A percentile compares a stretch with the other conserved stretches of the same genome.
Conservation (phyloP, 148 eudicot genomes). For the Limonium bicolor region DNA sequence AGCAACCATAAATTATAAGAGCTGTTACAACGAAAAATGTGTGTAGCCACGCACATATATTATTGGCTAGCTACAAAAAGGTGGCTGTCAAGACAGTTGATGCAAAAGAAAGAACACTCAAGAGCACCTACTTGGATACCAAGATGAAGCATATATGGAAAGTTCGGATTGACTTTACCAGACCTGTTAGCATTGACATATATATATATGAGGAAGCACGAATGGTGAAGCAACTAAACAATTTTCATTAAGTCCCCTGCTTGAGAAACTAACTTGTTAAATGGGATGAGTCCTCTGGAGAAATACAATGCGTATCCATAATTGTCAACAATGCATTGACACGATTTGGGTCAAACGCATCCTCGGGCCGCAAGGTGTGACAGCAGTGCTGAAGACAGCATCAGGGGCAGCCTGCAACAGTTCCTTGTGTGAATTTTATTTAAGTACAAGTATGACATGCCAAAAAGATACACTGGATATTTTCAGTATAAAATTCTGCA, state of each 20-base stretch:
- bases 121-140: conserved; percentile 66
- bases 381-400: conserved; percentile 97
- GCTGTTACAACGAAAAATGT: too few relatives aligned
- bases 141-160: conserved; percentile 84
- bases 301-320: conserved; percentile 82
- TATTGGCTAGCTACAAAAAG: too few relatives aligned
- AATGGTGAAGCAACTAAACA: not conserved
- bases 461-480: too few relatives aligned
- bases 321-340: conserved; percentile 85
- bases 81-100: too few relatives aligned
- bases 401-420: conserved; percentile 64
- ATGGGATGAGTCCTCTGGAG: conserved; percentile 84
- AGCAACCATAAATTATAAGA: too few relatives aligned
- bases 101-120: not conserved
- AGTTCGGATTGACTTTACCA: conserved; percentile 65
- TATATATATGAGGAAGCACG: too few relatives aligned
- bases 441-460: too few relatives aligned
- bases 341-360: conserved; percentile 89
- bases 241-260: not conserved
- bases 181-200: too few relatives aligned
- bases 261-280: conserved; percentile 46
- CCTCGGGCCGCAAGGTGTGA: conserved; percentile 71
- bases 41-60: too few relatives aligned
- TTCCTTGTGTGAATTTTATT: too few relatives aligned
- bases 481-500: too few relatives aligned